These are phyloP conservation scores for Aspergillus affinis DNA, from an alignment of 495 filamentous ascomycete species.

Conservation along the genomic window DNA sequence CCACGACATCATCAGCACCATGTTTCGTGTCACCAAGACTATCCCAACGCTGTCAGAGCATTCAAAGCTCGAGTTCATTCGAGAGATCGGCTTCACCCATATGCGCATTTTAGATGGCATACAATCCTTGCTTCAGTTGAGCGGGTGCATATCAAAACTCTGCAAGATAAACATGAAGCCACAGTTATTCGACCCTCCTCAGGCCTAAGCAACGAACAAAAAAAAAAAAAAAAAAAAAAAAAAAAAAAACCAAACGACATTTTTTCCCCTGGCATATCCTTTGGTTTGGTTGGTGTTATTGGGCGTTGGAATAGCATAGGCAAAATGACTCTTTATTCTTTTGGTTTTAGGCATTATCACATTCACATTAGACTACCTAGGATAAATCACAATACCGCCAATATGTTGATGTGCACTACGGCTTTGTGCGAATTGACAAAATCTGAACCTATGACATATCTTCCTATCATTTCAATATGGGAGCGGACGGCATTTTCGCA, in stretches of 20 bases:
- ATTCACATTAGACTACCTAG: not conserved
- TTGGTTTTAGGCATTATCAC: not conserved
- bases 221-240: not conserved
- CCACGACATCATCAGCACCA: constrained; percentile 97
- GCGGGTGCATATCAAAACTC: constrained; percentile 84
- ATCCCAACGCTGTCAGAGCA: constrained; percentile 88
- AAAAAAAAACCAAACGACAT: not conserved
- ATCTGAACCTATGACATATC: not conserved
- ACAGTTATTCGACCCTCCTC: constrained; percentile 67
- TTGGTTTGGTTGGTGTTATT: constrained; percentile 19
- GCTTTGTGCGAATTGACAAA: not conserved
- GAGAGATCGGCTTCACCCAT: constrained; percentile 98
- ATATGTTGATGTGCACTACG: not conserved
- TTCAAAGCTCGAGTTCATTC: constrained; percentile 91
- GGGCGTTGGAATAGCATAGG: constrained; percentile 11
- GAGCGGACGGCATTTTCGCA: constrained; percentile 63
- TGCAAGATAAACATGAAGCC: constrained; percentile 96
- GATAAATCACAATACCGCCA: not conserved
- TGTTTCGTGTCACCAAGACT: constrained; percentile 98
- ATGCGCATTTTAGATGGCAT: constrained; percentile 98
- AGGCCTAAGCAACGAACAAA: constrained; percentile 24
- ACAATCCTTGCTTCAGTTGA: constrained; percentile 89
- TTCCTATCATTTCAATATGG: constrained; percentile 10
- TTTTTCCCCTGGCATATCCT: constrained; percentile 9
- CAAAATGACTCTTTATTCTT: constrained; percentile 3